Evolutionary conservation across 495 filamentous ascomycete species (phyloP), one percentile per base, ranked within the genome.

Genomic region (Penicillium fimorum): DNA sequence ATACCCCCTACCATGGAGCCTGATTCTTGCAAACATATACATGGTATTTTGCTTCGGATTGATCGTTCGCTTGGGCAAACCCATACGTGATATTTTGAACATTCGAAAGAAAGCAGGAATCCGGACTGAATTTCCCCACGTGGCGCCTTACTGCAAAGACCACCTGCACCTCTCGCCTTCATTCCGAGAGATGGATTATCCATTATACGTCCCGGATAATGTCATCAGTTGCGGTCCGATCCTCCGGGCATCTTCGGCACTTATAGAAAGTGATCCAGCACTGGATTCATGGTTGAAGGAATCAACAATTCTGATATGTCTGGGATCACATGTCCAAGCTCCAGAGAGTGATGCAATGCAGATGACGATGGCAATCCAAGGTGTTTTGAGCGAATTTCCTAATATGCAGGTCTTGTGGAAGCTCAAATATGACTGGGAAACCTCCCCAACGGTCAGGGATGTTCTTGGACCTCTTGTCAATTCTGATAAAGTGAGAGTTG

Each of bases 401-500:
- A 62, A 63, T 18, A 45, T 78, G 18, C 78, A 77, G 45, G 55
- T 82, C 2, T 55, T 82, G 5, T 82, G 80, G 80, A 82, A 82
- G 48, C 59, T 82, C 3, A 67, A 61, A 41, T 72, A 71, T 48
- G 48, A 57, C 8, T 65, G 61, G 62, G 49, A 68, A 37, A 49
- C 12, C 6, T 68, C 65, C 5, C 20, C 17, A 0, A 32, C 17
- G 5, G 60, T 68, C 42, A 53, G 58, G 38, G 43, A 45, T 10
- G 27, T 65, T 27, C 55, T 68, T 4, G 55, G 52, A 10, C 2
- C 59, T 20, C 37, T 46, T n/a, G 58, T 68, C 9, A 50, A 61
- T 7, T 46, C 69, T 38, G 58, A 62, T 15, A 59, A 65, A 25
- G 63, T 74, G 35, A 53, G 63, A 52, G 48, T 61, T 9, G 61